Conservation (phyloP, 164 flowering plant genomes). For the Paratinospora sagittata region DNA sequence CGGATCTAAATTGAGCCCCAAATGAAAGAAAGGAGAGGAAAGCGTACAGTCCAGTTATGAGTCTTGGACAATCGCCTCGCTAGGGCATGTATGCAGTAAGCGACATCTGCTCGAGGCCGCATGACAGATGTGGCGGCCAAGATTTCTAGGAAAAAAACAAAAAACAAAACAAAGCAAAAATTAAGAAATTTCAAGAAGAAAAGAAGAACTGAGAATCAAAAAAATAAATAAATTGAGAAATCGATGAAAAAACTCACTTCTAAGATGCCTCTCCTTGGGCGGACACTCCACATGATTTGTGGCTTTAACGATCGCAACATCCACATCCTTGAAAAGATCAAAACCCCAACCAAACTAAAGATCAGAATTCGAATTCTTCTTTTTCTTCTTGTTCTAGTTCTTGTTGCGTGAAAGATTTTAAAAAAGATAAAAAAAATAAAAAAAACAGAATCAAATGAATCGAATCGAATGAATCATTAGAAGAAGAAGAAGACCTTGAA, state of each 20-base stretch:
- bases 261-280: conserved; percentile 89
- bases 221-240: conserved; percentile 10
- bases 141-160: conserved; percentile 46
- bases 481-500: conserved; percentile 61
- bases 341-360: not conserved
- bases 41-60: conserved; percentile 85
- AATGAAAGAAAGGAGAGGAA: not conserved
- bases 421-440: not conserved
- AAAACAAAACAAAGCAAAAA: not conserved
- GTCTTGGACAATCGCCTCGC: conserved; percentile 80
- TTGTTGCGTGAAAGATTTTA: not conserved
- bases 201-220: conserved; percentile 1
- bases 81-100: conserved; percentile 84
- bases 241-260: conserved; percentile 45
- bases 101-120: conserved; percentile 94
- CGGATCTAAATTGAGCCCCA: not conserved
- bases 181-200: not conserved
- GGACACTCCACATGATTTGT: conserved; percentile 95
- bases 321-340: conserved; percentile 56
- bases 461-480: too few relatives aligned
- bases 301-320: conserved; percentile 95
- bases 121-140: conserved; percentile 68
- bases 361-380: not conserved
- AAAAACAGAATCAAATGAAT: not conserved
- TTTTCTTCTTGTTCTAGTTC: not conserved